phyloP scores from a whole-genome alignment of 768 basidiomycete species.

The Leccinum subgranulosum region DNA sequence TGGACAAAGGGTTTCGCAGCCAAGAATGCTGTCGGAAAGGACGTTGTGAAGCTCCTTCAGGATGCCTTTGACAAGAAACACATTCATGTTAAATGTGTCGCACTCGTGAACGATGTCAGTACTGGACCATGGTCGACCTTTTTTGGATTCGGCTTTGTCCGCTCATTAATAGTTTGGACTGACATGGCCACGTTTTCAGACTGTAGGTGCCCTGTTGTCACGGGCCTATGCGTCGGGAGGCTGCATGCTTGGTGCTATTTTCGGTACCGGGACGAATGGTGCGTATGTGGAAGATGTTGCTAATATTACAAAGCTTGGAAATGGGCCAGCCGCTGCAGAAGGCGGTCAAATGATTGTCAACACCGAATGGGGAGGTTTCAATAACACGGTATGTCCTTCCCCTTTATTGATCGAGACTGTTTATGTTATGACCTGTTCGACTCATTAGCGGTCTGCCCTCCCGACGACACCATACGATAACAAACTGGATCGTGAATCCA shows the following conservation, averaged over 20 bases:
- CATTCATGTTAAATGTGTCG: conserved; percentile 87
- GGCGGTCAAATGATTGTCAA: conserved; percentile 92
- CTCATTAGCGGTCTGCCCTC: conserved; percentile 65
- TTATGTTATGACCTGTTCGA: conserved; percentile 1
- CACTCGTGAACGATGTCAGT: conserved; percentile 91
- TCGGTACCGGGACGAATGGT: conserved; percentile 98
- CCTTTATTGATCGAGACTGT: background rate
- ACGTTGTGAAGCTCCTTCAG: conserved; percentile 86
- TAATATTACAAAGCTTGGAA: conserved; percentile 81
- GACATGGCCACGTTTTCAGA: conserved; percentile 44
- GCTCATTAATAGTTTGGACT: background rate
- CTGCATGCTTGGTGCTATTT: conserved; percentile 86
- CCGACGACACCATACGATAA: conserved; percentile 91
- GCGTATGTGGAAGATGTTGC: conserved; percentile 90
- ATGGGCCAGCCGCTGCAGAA: conserved; percentile 52
- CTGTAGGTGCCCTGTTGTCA: conserved; percentile 91
- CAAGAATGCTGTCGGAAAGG: conserved; percentile 84
- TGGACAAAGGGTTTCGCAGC: conserved; percentile 98
- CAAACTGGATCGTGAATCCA: conserved; percentile 86
- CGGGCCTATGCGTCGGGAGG: conserved; percentile 92
- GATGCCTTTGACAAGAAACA: conserved; percentile 91
- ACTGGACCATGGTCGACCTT: conserved; percentile 33
- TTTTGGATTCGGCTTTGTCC: background rate
- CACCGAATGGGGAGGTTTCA: conserved; percentile 98
- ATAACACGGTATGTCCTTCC: conserved; percentile 71